phyloP scores from a whole-genome alignment of 139 green algal genomes.

The Penium margaritaceum region DNA sequence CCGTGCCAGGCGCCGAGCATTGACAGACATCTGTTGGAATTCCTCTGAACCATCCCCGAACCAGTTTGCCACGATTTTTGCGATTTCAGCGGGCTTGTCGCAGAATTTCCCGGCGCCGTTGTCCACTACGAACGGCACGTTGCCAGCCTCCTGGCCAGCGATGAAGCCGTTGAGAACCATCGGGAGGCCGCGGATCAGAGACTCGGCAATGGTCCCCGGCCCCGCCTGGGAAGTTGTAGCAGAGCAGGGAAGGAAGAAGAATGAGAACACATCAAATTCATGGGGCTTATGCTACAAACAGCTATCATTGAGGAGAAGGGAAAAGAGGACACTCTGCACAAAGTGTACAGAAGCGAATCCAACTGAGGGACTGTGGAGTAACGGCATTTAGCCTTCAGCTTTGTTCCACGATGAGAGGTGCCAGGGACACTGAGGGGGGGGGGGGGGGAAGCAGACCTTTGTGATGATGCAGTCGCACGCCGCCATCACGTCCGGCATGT shows the following conservation, averaged over 20 bases:
- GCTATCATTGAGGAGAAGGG: background rate
- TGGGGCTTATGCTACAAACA: background rate
- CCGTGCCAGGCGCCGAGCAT: constrained; percentile 28
- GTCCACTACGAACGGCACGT: constrained; percentile 86
- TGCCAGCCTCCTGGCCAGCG: constrained; percentile 86
- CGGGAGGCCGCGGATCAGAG: constrained; percentile 84
- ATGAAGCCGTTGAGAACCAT: constrained; percentile 93
- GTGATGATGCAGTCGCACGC: constrained; percentile 81
- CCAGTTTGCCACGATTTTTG: constrained; percentile 50
- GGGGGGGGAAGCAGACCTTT: constrained; percentile 52
- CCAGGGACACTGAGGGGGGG: background rate
- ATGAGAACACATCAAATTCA: background rate
- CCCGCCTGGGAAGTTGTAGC: constrained; percentile 52
- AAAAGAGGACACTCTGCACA: background rate
- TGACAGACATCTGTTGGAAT: constrained; percentile 36
- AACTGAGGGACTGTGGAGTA: background rate
- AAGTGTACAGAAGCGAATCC: background rate
- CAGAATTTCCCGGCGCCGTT: constrained; percentile 69
- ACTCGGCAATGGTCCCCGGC: constrained; percentile 91
- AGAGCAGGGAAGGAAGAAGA: background rate
- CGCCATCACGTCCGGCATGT: constrained; percentile 89
- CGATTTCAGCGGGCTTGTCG: constrained; percentile 62
- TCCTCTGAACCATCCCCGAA: constrained; percentile 43
- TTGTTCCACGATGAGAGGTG: background rate
- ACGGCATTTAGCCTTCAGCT: background rate